Evolutionary conservation across 2,329 filamentous ascomycete species (phyloP), one percentile per base, ranked within the genome.

Genomic region (Ophioceras dolichostomum): DNA sequence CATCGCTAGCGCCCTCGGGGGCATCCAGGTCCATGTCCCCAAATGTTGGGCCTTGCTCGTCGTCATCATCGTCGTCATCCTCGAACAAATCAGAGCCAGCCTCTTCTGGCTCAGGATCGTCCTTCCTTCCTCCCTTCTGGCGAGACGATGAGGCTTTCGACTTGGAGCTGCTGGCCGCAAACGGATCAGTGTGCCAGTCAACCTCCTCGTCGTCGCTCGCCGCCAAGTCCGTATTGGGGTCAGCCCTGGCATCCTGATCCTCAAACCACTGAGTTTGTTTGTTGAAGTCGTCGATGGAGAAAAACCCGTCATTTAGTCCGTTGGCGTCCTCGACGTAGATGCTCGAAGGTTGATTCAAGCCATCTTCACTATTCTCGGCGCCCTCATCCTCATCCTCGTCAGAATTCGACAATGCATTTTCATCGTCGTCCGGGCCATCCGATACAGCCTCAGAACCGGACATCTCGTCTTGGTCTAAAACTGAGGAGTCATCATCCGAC

Each of bases 201-300:
- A 96, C 64, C 13, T 87, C 80, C 13, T 87, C 80, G 46, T 93
- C 86, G 34, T 93, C 85, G 37, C 94, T 86, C 55, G 79, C 86
- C 42, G 73, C 83, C 37, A 68, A 70, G 43, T 81, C 83, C 39
- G 81, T 80, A 48, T 82, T 79, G 27, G 76, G 75, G 46, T 89
- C 84, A 20, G 82, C 86, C 44, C 73, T 70, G 20, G 74, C 73
- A 55, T 96, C 89, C 56, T 87, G 82, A 45, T 84, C 77, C 58
- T 98, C 91, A 34, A 95, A 77, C 53, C 81, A 82, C 50, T 94
- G 85, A 2, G 87, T 85, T 54, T 93, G 84, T 54, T 81, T 85
- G 67, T 98, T 98, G 71, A 98, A 98, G 41, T 93, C 79, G 50
- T 96, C 88, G 49, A 98, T 89, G 13, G 86, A 94, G 62, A 98